Percentiles rank a stretch among this genome's conserved stretches.
phyloP scores from a whole-genome alignment of 1,139 yeast species.

The Suhomyces maxii region DNA sequence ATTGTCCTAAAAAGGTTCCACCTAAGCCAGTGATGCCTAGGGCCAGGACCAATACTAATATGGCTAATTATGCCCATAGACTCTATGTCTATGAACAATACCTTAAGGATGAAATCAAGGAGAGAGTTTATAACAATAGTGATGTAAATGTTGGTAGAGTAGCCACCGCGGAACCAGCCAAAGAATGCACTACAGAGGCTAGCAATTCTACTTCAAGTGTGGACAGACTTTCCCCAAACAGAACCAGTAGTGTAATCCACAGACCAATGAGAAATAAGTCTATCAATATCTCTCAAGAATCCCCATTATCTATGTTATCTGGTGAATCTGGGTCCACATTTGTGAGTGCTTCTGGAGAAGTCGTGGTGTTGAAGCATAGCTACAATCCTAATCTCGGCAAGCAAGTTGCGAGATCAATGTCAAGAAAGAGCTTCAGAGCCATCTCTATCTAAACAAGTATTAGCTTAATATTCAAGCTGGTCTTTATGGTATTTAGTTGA shows the following conservation, averaged over 20 bases:
- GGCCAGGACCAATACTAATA: conserved; percentile 25
- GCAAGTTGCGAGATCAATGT: conserved; percentile 8
- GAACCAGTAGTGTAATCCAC: not conserved
- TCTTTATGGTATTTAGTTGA: too few relatives aligned
- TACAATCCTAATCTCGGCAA: conserved; percentile 11
- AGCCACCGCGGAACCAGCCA: too few relatives aligned
- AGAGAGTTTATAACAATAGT: not conserved
- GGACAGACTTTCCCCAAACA: not conserved
- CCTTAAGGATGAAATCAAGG: conserved; percentile 5
- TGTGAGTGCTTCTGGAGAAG: conserved; percentile 4
- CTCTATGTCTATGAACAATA: conserved; percentile 19
- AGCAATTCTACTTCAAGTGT: too few relatives aligned
- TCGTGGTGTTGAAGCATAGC: conserved; percentile 11
- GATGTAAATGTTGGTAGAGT: not conserved
- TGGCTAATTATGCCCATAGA: conserved; percentile 25
- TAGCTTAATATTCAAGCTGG: too few relatives aligned
- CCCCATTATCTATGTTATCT: not conserved
- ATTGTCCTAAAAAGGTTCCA: not conserved
- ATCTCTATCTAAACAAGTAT: not conserved
- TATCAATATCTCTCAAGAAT: not conserved
- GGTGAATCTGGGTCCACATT: not conserved
- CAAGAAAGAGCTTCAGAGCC: conserved; percentile 1
- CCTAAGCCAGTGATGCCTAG: conserved; percentile 21
- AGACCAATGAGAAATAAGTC: not conserved
- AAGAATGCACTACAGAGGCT: too few relatives aligned